Evolutionary conservation across 768 basidiomycete species (phyloP).

Genomic region (Butyriboletus loyo): DNA sequence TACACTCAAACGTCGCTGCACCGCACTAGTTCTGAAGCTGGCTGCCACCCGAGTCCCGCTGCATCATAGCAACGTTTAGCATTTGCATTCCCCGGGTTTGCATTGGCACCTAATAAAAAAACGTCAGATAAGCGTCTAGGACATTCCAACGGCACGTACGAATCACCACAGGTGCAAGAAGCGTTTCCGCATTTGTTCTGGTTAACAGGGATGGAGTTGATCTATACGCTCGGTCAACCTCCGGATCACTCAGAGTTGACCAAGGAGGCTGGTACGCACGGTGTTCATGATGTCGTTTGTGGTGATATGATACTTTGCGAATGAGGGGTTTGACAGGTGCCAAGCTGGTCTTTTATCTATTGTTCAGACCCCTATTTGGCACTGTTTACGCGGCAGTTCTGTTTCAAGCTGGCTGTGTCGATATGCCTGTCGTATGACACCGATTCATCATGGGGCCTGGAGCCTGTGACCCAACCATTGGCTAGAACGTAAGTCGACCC

Average conservation of each 20-base stretch:
- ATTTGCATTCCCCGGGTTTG: not conserved
- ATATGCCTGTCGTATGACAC: too few species aligned
- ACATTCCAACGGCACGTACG: not conserved
- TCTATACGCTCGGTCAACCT: not conserved
- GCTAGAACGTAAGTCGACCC: too few species aligned
- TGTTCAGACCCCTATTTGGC: not conserved
- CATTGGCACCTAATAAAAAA: not conserved
- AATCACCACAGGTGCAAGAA: not conserved
- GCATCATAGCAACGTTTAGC: not conserved
- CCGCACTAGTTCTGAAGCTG: too few species aligned
- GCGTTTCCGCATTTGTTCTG: slow-evolving; percentile 2
- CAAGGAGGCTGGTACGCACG: not conserved
- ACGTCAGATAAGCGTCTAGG: not conserved
- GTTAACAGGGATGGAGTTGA: slow-evolving; percentile 5
- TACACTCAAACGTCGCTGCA: too few species aligned
- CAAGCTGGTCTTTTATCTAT: not conserved
- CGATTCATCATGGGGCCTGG: too few species aligned
- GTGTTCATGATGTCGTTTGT: slow-evolving; percentile 6
- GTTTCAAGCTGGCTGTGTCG: not conserved
- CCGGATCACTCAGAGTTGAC: not conserved
- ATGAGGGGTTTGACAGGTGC: not conserved
- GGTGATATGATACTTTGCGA: not conserved
- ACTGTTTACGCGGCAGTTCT: not conserved
- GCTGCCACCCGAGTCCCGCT: too few species aligned
- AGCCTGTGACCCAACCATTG: too few species aligned